A percentile compares a stretch with the other conserved stretches of the same genome.
phyloP scores from a whole-genome alignment of 2,329 filamentous ascomycete species.

The Claviceps pazoutovae region DNA sequence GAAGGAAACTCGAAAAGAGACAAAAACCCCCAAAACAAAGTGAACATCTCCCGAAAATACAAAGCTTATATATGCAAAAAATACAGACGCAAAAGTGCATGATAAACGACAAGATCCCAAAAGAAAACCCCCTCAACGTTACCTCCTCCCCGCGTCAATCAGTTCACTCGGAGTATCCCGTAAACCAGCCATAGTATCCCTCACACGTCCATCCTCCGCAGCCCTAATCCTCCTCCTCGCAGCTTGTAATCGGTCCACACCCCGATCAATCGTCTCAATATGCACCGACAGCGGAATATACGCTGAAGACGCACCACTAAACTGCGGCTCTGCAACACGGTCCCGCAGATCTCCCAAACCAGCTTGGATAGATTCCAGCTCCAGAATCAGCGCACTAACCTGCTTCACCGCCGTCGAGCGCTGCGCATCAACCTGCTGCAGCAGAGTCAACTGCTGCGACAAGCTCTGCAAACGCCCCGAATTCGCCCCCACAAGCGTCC shows the following conservation, averaged over 20 bases:
- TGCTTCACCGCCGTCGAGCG: conserved; percentile 51
- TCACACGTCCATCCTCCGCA: conserved; percentile 44
- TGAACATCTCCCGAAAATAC: too few species aligned
- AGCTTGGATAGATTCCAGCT: conserved; percentile 58
- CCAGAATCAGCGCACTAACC: conserved; percentile 55
- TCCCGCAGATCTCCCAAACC: conserved; percentile 60
- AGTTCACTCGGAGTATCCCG: conserved; percentile 27
- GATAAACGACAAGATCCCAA: not conserved
- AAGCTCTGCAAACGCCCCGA: conserved; percentile 44
- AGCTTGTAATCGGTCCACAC: conserved; percentile 56
- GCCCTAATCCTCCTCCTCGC: conserved; percentile 45
- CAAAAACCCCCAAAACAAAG: too few species aligned
- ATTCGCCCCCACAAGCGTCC: conserved; percentile 64
- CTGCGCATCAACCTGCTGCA: conserved; percentile 53
- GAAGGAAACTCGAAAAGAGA: too few species aligned
- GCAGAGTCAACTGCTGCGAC: conserved; percentile 47
- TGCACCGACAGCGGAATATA: conserved; percentile 55
- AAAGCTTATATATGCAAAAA: too few species aligned
- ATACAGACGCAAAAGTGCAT: too few species aligned
- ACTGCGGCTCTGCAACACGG: conserved; percentile 51
- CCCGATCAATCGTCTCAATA: conserved; percentile 59
- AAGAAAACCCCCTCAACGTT: not conserved
- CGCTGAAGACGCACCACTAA: conserved; percentile 29
- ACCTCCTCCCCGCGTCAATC: conserved; percentile 21
- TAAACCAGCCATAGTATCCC: conserved; percentile 32